Percentiles rank a stretch among this genome's conserved stretches.
These are phyloP conservation scores for Coniochaeta prunicola DNA, from an alignment of 2,329 filamentous ascomycete species.

Conservation along the genomic window DNA sequence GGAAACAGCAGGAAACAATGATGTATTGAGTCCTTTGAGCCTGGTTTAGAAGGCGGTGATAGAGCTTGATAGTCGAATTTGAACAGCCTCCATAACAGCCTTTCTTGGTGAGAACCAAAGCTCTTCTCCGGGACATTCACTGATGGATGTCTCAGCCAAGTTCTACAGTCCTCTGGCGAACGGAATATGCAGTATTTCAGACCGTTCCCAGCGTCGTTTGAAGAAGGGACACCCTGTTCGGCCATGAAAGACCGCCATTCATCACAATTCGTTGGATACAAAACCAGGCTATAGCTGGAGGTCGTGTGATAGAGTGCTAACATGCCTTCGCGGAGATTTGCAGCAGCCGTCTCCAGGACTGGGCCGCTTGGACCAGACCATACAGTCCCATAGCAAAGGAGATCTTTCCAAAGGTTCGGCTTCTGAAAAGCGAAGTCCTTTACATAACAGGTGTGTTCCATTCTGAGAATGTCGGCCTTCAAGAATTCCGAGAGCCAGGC, in stretches of 20 bases:
- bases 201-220: slow-evolving; percentile 5
- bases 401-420: slow-evolving; percentile 5
- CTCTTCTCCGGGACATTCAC: not conserved
- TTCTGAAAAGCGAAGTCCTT: slow-evolving; percentile 14
- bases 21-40: slow-evolving; percentile 8
- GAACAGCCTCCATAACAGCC: slow-evolving; percentile 17
- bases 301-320: slow-evolving; percentile 27
- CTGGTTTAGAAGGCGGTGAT: slow-evolving; percentile 5
- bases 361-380: slow-evolving; percentile 4
- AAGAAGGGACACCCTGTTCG: slow-evolving; percentile 2
- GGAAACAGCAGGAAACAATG: slow-evolving; percentile 46
- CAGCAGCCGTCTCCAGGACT: slow-evolving; percentile 20
- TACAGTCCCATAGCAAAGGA: slow-evolving; percentile 18
- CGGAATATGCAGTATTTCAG: slow-evolving; percentile 32
- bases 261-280: slow-evolving; percentile 29
- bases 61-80: slow-evolving; percentile 23
- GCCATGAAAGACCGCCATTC: slow-evolving; percentile 22
- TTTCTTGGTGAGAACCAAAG: not conserved
- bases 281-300: slow-evolving; percentile 26
- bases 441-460: slow-evolving; percentile 19
- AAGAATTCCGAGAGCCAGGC: slow-evolving; percentile 17
- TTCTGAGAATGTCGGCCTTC: slow-evolving; percentile 16
- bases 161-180: slow-evolving; percentile 13
- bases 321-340: slow-evolving; percentile 25
- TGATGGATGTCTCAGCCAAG: slow-evolving; percentile 8